Evolutionary conservation across 169 alveolate species (phyloP).

Genomic region (Cryptosporidium felis): DNA sequence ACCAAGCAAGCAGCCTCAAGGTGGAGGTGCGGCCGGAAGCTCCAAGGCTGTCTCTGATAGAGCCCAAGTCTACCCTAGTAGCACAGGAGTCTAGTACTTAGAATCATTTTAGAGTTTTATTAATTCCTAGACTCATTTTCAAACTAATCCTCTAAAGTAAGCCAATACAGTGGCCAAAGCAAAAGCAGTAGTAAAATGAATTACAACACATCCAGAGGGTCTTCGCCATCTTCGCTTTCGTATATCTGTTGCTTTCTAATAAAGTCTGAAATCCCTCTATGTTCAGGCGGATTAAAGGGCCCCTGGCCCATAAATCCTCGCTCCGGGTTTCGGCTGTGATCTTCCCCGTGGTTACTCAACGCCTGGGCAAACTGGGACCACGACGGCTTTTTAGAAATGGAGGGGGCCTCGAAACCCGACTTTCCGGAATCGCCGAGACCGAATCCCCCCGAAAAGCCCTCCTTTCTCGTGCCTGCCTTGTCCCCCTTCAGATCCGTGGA

Average conservation of each 20-base stretch:
- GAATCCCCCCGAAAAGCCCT: no score
- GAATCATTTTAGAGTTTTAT: background rate
- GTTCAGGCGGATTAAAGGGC: no score
- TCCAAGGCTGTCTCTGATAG: conserved; percentile 66
- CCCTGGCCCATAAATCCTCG: no score
- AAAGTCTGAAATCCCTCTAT: background rate
- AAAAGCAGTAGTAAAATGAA: background rate
- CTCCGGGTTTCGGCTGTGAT: background rate
- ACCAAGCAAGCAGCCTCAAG: conserved; percentile 30
- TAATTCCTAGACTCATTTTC: background rate
- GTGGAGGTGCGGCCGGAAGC: background rate
- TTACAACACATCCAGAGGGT: conserved; percentile 53
- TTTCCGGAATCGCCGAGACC: background rate
- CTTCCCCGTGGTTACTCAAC: background rate
- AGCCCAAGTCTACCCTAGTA: conserved; percentile 50
- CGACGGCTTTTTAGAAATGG: conserved; percentile 8
- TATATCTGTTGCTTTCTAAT: conserved; percentile 41
- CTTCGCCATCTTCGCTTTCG: conserved; percentile 66
- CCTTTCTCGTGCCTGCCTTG: background rate
- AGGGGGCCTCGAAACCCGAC: background rate
- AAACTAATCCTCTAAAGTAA: no score
- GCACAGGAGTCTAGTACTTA: conserved; percentile 65
- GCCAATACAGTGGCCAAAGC: no score
- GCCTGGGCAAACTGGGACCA: conserved; percentile 46
- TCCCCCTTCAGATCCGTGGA: background rate